Base-by-base conservation (phyloP, 129 eudicot genomes). In the Artemisia annua region DNA sequence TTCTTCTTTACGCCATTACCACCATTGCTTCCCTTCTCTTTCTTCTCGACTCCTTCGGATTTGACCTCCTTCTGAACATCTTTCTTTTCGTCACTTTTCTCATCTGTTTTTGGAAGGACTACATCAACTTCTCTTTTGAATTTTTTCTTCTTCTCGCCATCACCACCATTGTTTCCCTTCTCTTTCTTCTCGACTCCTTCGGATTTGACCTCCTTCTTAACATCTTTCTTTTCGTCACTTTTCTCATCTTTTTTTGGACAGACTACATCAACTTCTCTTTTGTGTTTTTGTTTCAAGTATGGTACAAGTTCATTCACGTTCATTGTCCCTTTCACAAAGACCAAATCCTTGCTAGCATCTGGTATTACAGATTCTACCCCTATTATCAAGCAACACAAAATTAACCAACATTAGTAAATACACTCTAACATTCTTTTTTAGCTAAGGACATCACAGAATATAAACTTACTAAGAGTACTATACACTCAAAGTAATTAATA, bases 251-350 rank as follows among this genome's bases (percentile, higher is more conserved):
- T 70, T 64, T 72, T 82, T 0, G 89, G 77, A 13, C 79, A 87
- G 30, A 84, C 83, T 74, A 91, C 53, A 17, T 88, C 89, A 2
- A 91, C 83, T 16, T 52, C 22, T 65, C 84, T 77, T 76, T 83
- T 91, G n/a, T 86, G 18, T 20, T 91, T 91, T n/a, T 74, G 79
- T 69, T 84, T 84, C 71, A 91, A 72, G 68, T 80, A 81, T 15
- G 87, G 79, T 3, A 74, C 61, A 12, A 91, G 85, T 60, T 84
- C 92, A 60, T 88, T 88, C 72, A 84, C 85, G 72, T 91, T 59
- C 96, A 88, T 91, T 67, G 92, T 86, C 62, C 97, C 96, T 58
- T 79, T 84, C 18, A 84, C 86, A 18, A 85, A 76, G 48, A 88
- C 82, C 74, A 80, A 28, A 77, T 91, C 97, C 78, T 86, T 91